Evolutionary conservation across 2,329 filamentous ascomycete genomes (phyloP), one percentile per base, ranked within the genome.

Genomic region (Conoideocrella luteorostrata): DNA sequence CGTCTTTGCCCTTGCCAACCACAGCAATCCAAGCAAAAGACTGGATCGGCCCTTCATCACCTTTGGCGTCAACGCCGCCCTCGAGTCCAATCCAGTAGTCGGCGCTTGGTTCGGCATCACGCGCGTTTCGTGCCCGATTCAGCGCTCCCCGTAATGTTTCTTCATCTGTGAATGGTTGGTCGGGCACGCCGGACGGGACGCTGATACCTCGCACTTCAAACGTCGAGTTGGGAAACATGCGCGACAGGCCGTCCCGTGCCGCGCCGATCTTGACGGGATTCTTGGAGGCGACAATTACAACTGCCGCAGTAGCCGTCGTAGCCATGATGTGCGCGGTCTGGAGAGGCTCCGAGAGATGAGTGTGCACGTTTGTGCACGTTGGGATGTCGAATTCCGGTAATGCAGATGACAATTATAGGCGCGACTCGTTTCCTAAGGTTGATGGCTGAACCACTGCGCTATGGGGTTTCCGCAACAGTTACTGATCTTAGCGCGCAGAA

Each of bases 21-120:
- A 70, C 52, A 2, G 62, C 63, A 9, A 69, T 55, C 66, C 67
- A 69, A 2, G 66, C 67, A 52, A 69, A 69, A 9, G 60, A 62
- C 43, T 59, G 54, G 20, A 68, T 52, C 7, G 55, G 49, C 11
- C 48, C 45, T 7, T 47, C 46, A 9, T 48, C 47, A 9, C 50
- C 47, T 18, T 65, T 59, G 4, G 52, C 50, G 28, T 66, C 62
- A 4, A 69, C 56, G 3, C 67, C 67, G 17, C 67, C 67, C 48
- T 70, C 67, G 15, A 69, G 57, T 5, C 67, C 67, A 26, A 69
- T 52, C 61, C 64, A 69, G 48, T 56, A 69, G 35, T 67, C 59
- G 1, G 62, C 66, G 18, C 58, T 49, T 2, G 61, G 58, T 17
- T 55, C 50, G 32, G 47, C 42, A 7, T 47, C 40, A n/a, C 52